Conservation (phyloP, 768 basidiomycete genomes). For the Tylopilus cervinicoccineus region DNA sequence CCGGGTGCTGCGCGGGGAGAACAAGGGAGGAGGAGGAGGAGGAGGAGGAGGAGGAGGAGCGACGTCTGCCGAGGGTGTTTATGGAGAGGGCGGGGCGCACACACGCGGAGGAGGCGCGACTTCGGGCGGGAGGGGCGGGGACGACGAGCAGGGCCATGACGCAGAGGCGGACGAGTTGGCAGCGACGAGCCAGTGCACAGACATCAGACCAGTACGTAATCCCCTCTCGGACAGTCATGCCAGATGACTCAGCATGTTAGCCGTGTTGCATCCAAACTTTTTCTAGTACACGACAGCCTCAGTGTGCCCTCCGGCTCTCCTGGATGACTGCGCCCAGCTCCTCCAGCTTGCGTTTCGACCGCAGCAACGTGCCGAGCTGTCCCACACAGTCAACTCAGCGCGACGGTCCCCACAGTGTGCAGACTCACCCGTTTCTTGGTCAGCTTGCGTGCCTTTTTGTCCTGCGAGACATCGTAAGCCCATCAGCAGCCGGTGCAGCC, state of each 20-base stretch:
- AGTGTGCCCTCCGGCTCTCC: slow-evolving; percentile 81
- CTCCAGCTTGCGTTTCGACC: slow-evolving; percentile 98
- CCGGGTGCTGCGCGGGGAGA: slow-evolving; percentile 25
- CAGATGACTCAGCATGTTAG: slow-evolving; percentile 11
- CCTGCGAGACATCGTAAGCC: slow-evolving; percentile 44
- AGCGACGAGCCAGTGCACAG: slow-evolving; percentile 8
- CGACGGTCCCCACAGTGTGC: not conserved
- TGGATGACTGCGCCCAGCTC: slow-evolving; percentile 90
- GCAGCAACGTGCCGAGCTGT: slow-evolving; percentile 94
- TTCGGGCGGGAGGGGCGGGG: slow-evolving; percentile 43
- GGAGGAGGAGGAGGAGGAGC: slow-evolving; percentile 47
- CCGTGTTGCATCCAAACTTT: too few relatives aligned
- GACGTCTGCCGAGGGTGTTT: slow-evolving; percentile 51
- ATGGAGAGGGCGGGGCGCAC: slow-evolving; percentile 51
- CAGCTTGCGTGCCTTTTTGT: slow-evolving; percentile 99
- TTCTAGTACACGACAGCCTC: slow-evolving; percentile 3
- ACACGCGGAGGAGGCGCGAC: slow-evolving; percentile 57
- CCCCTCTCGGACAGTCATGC: not conserved
- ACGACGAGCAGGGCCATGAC: slow-evolving; percentile 32
- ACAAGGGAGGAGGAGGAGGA: slow-evolving; percentile 47
- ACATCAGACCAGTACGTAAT: slow-evolving; percentile 26
- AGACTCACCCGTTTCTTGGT: slow-evolving; percentile 96
- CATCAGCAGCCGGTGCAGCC: not conserved
- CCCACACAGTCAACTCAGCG: slow-evolving; percentile 3
- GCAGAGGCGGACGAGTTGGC: not conserved